Evolutionary conservation across 371 early-diverging fungal species (phyloP), one percentile per base, ranked within the genome.

Genomic region (Enteropsectra breve): DNA sequence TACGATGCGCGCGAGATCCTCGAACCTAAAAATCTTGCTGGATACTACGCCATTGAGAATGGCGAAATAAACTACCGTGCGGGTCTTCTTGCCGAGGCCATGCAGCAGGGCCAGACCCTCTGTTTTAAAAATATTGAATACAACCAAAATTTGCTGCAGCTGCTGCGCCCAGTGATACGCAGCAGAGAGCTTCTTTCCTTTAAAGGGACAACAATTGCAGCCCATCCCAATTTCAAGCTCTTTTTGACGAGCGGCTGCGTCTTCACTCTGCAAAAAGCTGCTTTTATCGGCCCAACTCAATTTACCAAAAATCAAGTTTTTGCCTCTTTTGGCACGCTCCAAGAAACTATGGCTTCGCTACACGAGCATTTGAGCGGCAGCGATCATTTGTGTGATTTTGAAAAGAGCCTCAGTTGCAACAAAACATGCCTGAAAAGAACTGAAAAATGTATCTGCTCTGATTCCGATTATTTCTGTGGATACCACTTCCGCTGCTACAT

Each of bases 91-190:
- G 89, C 90, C 2, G 83, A 86, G 75, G 94, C 96, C 0, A 85
- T 94, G 2, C 83, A 84, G 45, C 81, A 86, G 5, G 97, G 97
- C 30, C 85, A 88, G 65, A 92, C 91, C 91, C 85, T 97, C 28
- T 78, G 97, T 63, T 83, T 97, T 18, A 97, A 95, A 79, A 95
- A 94, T 81, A 87, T 97, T 79, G 96, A 97, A 77, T 80, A 92
- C 69, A 65, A 65, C 33, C 13, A 40, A 1, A 63, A 45, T 34
- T 32, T 73, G 40, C 23, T 54, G 18, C 64, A 69, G 18, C 69
- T 56, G 63, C 46, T 73, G 21, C 33, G 15, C 33, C 47, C 69
- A 0, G 65, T 68, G 8, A 28, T 73, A n/a, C 46, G 43, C n/a
- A 28, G 69, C n/a, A 57, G 69, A 28, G 60, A 23, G 32, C 11